These are phyloP conservation scores for Coemansia sp. DNA, from an alignment of 192 early-diverging fungal genomes.

Conservation along the genomic window DNA sequence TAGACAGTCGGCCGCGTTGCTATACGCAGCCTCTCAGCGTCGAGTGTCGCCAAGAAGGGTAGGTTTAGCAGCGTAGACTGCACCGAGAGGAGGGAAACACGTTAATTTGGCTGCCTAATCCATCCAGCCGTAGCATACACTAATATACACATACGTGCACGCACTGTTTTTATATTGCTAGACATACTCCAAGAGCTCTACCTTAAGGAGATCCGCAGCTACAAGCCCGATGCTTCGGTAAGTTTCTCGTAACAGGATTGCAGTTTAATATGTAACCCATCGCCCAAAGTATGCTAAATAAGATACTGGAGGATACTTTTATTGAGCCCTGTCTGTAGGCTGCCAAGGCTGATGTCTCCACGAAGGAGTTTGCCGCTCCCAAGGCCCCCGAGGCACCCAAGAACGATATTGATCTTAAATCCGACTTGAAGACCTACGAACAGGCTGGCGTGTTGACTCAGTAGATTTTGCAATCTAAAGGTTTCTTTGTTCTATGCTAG, in stretches of 20 bases:
- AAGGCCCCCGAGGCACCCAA: slow-evolving; percentile 39
- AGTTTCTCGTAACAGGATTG: not conserved
- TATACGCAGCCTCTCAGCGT: slow-evolving; percentile 30
- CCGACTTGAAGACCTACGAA: slow-evolving; percentile 45
- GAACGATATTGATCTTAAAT: slow-evolving; percentile 40
- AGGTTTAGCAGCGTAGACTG: not conserved
- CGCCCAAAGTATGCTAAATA: not conserved
- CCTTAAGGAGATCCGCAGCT: slow-evolving; percentile 50
- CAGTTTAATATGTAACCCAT: not conserved
- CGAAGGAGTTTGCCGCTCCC: slow-evolving; percentile 42
- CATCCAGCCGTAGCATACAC: not conserved
- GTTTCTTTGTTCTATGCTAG: not conserved
- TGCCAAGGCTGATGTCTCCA: slow-evolving; percentile 45
- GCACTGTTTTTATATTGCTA: slow-evolving; percentile 6
- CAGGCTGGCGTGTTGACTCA: slow-evolving; percentile 31
- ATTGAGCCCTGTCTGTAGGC: slow-evolving; percentile 6
- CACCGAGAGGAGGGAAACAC: not conserved
- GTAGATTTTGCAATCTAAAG: slow-evolving; percentile 9
- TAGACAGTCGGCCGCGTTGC: slow-evolving; percentile 37
- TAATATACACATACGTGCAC: not conserved
- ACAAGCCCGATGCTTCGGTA: slow-evolving; percentile 49
- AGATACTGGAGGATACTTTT: not conserved
- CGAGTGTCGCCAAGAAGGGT: slow-evolving; percentile 35
- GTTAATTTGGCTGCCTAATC: not conserved
- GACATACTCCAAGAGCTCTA: slow-evolving; percentile 49